These are phyloP conservation scores for Beauveria rudraprayagi DNA, from an alignment of 2,329 filamentous ascomycete species.

Conservation along the genomic window DNA sequence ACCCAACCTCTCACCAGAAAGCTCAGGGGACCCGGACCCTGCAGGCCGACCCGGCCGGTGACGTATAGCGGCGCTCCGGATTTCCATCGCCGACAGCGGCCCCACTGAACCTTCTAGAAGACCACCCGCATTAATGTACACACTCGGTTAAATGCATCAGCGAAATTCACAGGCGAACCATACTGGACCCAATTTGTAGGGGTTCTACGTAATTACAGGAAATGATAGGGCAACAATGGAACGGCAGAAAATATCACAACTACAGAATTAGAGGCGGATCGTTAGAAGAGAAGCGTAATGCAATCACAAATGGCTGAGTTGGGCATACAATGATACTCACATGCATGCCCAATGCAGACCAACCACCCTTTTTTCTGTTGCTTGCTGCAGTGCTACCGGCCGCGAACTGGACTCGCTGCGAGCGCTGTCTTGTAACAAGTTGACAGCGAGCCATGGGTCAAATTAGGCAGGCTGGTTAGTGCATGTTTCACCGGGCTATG, in stretches of 20 bases:
- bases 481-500: background rate
- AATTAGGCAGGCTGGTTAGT: background rate
- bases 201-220: slow-evolving; percentile 2
- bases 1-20: background rate
- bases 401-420: background rate
- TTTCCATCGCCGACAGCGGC: slow-evolving; percentile 11
- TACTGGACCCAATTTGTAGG: slow-evolving; percentile 7
- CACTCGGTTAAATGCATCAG: slow-evolving; percentile 22
- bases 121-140: slow-evolving; percentile 26
- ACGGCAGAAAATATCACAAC: background rate
- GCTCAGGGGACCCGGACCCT: background rate
- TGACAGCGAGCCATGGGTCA: background rate
- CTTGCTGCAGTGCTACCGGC: background rate
- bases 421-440: background rate
- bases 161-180: background rate
- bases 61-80: background rate
- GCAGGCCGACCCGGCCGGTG: background rate
- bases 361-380: slow-evolving; percentile 1
- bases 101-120: slow-evolving; percentile 42
- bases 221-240: background rate
- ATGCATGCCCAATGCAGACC: slow-evolving; percentile 5
- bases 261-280: background rate
- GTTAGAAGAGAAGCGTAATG: background rate
- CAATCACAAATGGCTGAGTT: background rate
- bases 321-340: background rate